Evolutionary conservation across 306 rosid species (phyloP), one percentile per base, ranked within the genome.

Genomic region (Delonix regia): DNA sequence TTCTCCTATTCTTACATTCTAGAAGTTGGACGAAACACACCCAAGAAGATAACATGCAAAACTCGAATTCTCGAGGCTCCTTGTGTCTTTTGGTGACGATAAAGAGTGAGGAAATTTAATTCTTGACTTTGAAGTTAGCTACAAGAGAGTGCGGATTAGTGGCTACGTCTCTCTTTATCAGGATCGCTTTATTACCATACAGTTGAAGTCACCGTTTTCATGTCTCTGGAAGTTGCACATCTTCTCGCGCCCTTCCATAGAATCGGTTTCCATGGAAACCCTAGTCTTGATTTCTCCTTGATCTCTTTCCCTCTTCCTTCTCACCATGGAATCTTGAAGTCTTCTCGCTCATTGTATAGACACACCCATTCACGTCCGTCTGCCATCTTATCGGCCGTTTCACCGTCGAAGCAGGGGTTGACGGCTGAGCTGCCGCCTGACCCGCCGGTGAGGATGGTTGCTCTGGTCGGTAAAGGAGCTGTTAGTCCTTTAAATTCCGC

Each of bases 391-490:
- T 60, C 68, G 83, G 83, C 86, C 15, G 81, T 85, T 36, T 73
- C 69, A 6, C 76, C 73, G 34, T 18, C 71, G 16, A 51, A 68
- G 18, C 53, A 72, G 55, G 53, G 7, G 27, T 74, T 33, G 60
- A 44, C 36, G 60, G 74, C 33, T 41, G 53, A 64, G 28, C 63
- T 1, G 63, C 41, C 24, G 0, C 18, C 61, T n/a, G 82, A 77
- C 1, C 60, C 77, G 22, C 84, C 81, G 69, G 91, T 89, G 82
- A 87, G 83, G 81, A 87, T 87, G 42, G 87, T 84, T 10, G 80
- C 94, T 39, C 52, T 89, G 16, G 88, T 89, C 36, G 91, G 94
- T 47, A 81, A 85, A 63, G 90, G 87, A 74, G 85, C 85, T 65
- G 51, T 82, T 62, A 89, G 91, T 53, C 94, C 94, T 64, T 55